Conservation (phyloP, 495 filamentous ascomycete species). For the Neurospora intermedia region DNA sequence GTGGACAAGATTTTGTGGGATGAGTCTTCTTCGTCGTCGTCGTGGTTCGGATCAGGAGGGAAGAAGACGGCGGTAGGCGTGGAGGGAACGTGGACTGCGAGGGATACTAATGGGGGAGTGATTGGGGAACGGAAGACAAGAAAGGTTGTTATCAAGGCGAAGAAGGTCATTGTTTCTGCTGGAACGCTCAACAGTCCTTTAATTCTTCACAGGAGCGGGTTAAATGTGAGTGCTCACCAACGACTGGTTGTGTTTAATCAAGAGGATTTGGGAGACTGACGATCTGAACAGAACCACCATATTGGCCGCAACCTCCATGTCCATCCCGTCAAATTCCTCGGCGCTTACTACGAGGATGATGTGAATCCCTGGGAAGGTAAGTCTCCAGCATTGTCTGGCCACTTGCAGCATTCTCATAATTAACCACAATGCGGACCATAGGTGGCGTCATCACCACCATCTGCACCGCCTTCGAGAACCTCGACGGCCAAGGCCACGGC, state of each 20-base stretch:
- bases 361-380: slow-evolving; percentile 67
- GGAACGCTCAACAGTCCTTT: slow-evolving; percentile 69
- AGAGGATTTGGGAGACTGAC: too few relatives aligned
- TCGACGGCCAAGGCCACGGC: slow-evolving; percentile 77
- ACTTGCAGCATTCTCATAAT: not conserved
- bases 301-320: slow-evolving; percentile 78
- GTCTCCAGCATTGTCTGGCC: not conserved
- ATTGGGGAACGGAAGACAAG: slow-evolving; percentile 39
- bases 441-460: slow-evolving; percentile 63
- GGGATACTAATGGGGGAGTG: slow-evolving; percentile 50
- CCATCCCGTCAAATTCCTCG: slow-evolving; percentile 58
- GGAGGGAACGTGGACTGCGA: slow-evolving; percentile 59
- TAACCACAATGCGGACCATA: slow-evolving; percentile 3
- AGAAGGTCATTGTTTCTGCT: slow-evolving; percentile 67
- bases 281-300: slow-evolving; percentile 44
- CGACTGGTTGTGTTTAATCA: too few relatives aligned
- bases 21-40: slow-evolving; percentile 26
- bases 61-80: slow-evolving; percentile 55
- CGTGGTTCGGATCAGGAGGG: not conserved
- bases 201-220: slow-evolving; percentile 61
- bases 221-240: slow-evolving; percentile 28
- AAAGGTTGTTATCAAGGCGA: slow-evolving; percentile 62
- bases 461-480: slow-evolving; percentile 67
- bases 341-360: slow-evolving; percentile 54
- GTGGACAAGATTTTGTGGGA: slow-evolving; percentile 60